phyloP scores from a whole-genome alignment of 768 basidiomycete species.

The Gautieria morchelliformis region DNA sequence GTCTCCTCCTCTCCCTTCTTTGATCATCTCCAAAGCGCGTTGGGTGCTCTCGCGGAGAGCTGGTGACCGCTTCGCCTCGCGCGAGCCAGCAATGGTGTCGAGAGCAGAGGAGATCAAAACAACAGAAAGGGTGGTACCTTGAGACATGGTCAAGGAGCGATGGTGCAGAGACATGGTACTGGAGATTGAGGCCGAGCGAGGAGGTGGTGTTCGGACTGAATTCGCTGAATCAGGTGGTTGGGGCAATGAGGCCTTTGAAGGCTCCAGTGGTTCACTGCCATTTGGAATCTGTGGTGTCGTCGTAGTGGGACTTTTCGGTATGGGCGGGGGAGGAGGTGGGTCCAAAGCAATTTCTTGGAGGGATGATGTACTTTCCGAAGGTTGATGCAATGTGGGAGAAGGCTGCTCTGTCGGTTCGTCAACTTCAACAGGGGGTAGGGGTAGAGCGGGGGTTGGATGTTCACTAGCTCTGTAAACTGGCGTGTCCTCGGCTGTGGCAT shows the following conservation, averaged over 20 bases:
- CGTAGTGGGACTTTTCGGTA: constrained; percentile 4
- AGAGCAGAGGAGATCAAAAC: constrained; percentile 78
- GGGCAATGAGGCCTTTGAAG: not conserved
- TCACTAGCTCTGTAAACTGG: not conserved
- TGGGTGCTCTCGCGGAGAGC: constrained; percentile 80
- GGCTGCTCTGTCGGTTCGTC: not conserved
- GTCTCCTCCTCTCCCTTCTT: constrained; percentile 63
- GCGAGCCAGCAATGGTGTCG: constrained; percentile 77
- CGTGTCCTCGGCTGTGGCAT: not conserved
- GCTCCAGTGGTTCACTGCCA: not conserved
- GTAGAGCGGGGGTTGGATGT: not conserved
- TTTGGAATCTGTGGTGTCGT: not conserved
- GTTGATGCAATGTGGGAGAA: not conserved
- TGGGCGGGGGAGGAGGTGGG: constrained; percentile 3
- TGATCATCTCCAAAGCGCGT: constrained; percentile 74
- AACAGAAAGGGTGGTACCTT: constrained; percentile 65
- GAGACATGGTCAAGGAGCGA: constrained; percentile 30
- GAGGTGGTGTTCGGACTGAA: not conserved
- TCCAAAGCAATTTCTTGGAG: constrained; percentile 7
- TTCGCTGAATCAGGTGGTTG: constrained; percentile 1
- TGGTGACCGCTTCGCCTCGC: constrained; percentile 75
- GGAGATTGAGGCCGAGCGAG: constrained; percentile 4
- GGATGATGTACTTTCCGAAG: not conserved
- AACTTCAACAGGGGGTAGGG: not conserved
- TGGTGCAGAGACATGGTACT: constrained; percentile 16